phyloP scores from a whole-genome alignment of 2,329 filamentous ascomycete species.

The Xylaria multiplex region DNA sequence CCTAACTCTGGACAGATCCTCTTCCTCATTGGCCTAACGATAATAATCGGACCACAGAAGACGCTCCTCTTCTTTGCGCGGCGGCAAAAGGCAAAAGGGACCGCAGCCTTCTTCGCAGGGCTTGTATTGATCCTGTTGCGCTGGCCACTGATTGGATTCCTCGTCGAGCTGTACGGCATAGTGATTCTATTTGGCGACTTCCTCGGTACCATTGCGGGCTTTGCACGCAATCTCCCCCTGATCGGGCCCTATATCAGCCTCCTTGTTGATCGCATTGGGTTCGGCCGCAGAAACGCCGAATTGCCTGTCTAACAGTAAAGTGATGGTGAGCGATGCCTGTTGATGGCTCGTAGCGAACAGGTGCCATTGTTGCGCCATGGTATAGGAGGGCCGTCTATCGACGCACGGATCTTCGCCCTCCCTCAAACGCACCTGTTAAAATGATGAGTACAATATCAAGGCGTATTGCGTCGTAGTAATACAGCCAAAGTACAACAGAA shows the following conservation, averaged over 20 bases:
- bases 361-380: neutral
- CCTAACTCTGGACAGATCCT: conserved; percentile 74
- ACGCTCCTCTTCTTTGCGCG: conserved; percentile 95
- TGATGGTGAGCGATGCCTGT: neutral
- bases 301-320: conserved; percentile 72
- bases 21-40: conserved; percentile 94
- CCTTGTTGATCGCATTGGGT: conserved; percentile 74
- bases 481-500: conserved; percentile 24
- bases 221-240: conserved; percentile 84
- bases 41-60: conserved; percentile 93
- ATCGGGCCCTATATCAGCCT: conserved; percentile 86
- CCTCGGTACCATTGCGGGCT: conserved; percentile 88
- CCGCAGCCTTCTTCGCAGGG: conserved; percentile 84
- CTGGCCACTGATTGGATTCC: conserved; percentile 92
- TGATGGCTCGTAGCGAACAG: conserved; percentile 2
- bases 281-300: conserved; percentile 76
- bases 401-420: conserved; percentile 22
- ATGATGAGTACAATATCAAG: conserved; percentile 25
- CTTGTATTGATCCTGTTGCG: conserved; percentile 86
- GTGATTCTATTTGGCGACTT: conserved; percentile 96
- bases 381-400: neutral
- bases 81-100: conserved; percentile 91
- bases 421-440: conserved; percentile 21
- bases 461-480: conserved; percentile 35
- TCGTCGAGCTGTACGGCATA: conserved; percentile 92